Evolutionary conservation across 139 green algal genomes (phyloP), one percentile per base, ranked within the genome.

Genomic region (Prasinococcaceae sp.): DNA sequence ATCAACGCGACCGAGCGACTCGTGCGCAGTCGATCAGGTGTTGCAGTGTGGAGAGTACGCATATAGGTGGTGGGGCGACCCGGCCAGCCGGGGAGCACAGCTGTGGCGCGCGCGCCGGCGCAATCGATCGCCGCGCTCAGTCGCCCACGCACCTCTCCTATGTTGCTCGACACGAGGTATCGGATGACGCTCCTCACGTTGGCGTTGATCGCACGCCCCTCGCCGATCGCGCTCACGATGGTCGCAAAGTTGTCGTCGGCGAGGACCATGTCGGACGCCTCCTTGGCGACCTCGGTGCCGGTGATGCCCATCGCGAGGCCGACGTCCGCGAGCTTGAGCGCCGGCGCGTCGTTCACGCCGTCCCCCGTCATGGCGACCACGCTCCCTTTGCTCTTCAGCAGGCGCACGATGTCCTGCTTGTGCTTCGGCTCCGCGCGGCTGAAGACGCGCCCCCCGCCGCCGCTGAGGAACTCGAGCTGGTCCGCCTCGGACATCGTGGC

Each of bases 131-230:
- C n/a, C n/a, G n/a, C n/a, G n/a, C n/a, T n/a, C n/a, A n/a, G n/a
- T n/a, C n/a, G n/a, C n/a, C n/a, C n/a, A n/a, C 19, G 19, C 40
- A 47, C 77, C 73, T 94, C 86, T 20, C 86, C 86, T 44, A 95
- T 89, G 69, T 95, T 95, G 56, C 66, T 83, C 37, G 66, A 83
- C 63, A 95, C 94, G 85, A 95, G 94, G 78, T 95, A 94, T 30
- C 81, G 68, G 53, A 82, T 83, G 70, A 93, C 89, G 74, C n/a
- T n/a, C n/a, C n/a, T n/a, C 35, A 63, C 28, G 19, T 63, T 63
- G 47, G 60, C 55, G 26, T 28, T 58, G 6, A 63, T 44, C 20
- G 12, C 14, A 10, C 42, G 10, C 14, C 42, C 42, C 23, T 50
- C 42, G 20, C 42, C 12, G 12, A 50, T 14, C 14, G 42, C 42